Evolutionary conservation across 331 rosid species (phyloP).

Genomic region (Rhamnella rubrinervis): DNA sequence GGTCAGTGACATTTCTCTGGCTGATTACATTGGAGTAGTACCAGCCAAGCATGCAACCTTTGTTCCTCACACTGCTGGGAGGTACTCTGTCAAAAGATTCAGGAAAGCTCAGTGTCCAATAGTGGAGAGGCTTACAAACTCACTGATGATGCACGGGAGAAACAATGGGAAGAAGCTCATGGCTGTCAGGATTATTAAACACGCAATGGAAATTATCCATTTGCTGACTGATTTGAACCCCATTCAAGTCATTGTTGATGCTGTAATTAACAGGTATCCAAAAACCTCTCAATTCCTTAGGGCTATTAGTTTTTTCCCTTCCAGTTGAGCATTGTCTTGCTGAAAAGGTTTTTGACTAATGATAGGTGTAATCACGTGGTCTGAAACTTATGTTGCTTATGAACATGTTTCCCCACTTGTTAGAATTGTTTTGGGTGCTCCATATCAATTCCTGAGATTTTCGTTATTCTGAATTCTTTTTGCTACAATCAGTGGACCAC

Average conservation of each 20-base stretch:
- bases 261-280: slow-evolving; percentile 52
- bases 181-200: slow-evolving; percentile 55
- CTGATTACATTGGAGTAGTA: slow-evolving; percentile 45
- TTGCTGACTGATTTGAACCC: slow-evolving; percentile 61
- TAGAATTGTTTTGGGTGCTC: background rate
- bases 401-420: background rate
- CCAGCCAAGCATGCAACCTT: slow-evolving; percentile 53
- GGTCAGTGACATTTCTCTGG: slow-evolving; percentile 49
- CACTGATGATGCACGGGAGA: slow-evolving; percentile 64
- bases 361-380: too few species aligned
- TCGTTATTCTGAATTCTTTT: background rate
- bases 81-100: slow-evolving; percentile 58
- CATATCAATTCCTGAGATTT: background rate
- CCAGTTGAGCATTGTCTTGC: background rate
- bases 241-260: slow-evolving; percentile 63
- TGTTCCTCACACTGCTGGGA: slow-evolving; percentile 65
- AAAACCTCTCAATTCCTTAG: background rate
- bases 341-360: background rate
- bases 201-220: slow-evolving; percentile 60
- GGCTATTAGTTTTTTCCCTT: background rate
- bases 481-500: slow-evolving; percentile 45
- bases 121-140: slow-evolving; percentile 67
- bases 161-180: slow-evolving; percentile 60
- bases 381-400: too few species aligned
- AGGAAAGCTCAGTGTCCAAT: slow-evolving; percentile 68